Base-by-base conservation (phyloP, 805 yeast genomes). In the Kluyveromyces starmeri region DNA sequence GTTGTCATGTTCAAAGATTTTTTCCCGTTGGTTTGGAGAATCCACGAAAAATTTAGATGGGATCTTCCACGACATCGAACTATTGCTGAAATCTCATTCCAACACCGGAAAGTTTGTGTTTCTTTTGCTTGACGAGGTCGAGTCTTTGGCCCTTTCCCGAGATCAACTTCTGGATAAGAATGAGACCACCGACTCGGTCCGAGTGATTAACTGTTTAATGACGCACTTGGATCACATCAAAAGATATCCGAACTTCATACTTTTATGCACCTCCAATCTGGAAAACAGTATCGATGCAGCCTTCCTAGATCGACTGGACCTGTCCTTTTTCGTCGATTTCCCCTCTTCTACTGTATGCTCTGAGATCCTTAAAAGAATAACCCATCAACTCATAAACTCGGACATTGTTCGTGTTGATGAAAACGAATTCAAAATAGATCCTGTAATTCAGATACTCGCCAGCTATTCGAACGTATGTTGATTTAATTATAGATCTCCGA, bases 11-110 rank as follows among this genome's bases (percentile, higher is more conserved):
- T 61, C 68, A 6, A 52, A 57, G 23, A 46, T 68, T 2, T 65
- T 67, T 35, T 67, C 73, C 4, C 55, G 65, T 40, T 68, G 69
- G 64, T 59, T 62, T 41, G 70, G 71, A 5, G 71, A 68, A 41
- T 62, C 69, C 18, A 61, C 71, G 4, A 65, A 62, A 35, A 64
- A 65, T 32, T 42, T 68, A 11, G 58, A 56, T 15, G 36, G 39
- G 9, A 41, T 68, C 13, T 67, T 68, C 34, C 46, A 50, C 11
- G 61, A 59, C 20, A 41, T 66, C 4, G 58, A 52, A 35, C 34
- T 35, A 1, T 20, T 64, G 16, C 34, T 59, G 13, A 36, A 39
- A 28, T 33, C 34, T 4, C 39, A 38, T 10, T 29, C 38, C 13
- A 32, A 47, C 8, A 31, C 42, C 12, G 39, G 39, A 4, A 35